Conservation (phyloP, 148 eudicot genomes). For the Polygonum maritimum region DNA sequence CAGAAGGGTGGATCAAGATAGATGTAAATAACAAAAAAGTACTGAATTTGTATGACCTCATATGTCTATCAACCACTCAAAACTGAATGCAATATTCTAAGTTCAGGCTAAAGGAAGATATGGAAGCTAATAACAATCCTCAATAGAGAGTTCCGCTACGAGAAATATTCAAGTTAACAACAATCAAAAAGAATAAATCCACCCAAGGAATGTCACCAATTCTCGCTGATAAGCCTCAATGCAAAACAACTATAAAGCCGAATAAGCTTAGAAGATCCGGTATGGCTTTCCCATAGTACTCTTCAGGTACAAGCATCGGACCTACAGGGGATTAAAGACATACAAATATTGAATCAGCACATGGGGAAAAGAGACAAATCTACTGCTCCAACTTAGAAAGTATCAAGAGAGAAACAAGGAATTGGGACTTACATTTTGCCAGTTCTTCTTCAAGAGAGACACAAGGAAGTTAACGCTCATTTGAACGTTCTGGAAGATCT, state of each 20-base stretch:
- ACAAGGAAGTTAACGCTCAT: slow-evolving; percentile 10
- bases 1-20: background rate
- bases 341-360: too few relatives aligned
- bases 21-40: background rate
- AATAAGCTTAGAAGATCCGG: background rate
- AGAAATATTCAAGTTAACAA: background rate
- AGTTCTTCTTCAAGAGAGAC: slow-evolving; percentile 10
- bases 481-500: slow-evolving; percentile 10
- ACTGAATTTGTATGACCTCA: background rate
- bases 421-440: slow-evolving; percentile 8
- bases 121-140: background rate
- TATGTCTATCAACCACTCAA: background rate
- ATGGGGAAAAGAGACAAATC: background rate
- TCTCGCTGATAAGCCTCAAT: background rate
- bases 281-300: slow-evolving; percentile 8
- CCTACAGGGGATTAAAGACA: background rate
- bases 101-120: background rate
- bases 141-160: background rate
- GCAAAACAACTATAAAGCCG: background rate
- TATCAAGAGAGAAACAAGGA: background rate
- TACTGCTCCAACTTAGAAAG: background rate
- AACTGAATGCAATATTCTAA: background rate
- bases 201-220: background rate
- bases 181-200: background rate
- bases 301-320: slow-evolving; percentile 6